Conservation (phyloP, 768 basidiomycete genomes). For the Trametes villosa region DNA sequence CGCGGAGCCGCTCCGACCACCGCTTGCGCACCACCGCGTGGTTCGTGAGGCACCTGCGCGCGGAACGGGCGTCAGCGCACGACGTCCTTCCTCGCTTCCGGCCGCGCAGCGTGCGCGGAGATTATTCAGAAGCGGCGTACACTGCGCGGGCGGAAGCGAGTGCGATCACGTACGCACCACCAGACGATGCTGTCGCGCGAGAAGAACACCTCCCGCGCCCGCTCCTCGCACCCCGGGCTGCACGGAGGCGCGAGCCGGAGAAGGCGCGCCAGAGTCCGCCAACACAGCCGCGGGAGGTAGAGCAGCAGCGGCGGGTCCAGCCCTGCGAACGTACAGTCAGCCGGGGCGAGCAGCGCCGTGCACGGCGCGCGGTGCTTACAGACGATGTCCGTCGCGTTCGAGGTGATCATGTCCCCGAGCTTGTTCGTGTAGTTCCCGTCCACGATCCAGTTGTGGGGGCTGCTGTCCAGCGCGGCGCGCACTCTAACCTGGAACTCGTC, state of each 20-base stretch:
- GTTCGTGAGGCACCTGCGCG: conserved; percentile 18
- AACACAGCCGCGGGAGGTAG: conserved; percentile 63
- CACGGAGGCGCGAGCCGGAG: conserved; percentile 31
- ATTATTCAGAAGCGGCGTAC: neutral
- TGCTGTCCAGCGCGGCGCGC: conserved; percentile 15
- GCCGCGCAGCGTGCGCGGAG: neutral
- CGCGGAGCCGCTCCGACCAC: conserved; percentile 11
- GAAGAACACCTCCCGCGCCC: conserved; percentile 29
- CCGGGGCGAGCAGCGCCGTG: conserved; percentile 46
- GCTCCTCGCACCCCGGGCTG: conserved; percentile 37
- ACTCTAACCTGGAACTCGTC: conserved; percentile 25
- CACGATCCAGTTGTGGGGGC: conserved; percentile 27
- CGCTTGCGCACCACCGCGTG: conserved; percentile 24
- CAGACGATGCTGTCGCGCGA: conserved; percentile 37
- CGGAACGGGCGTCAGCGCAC: neutral
- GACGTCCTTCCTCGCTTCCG: neutral
- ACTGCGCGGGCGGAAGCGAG: neutral
- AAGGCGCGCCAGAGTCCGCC: conserved; percentile 53
- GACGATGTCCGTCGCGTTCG: conserved; percentile 30
- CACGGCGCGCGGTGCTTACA: conserved; percentile 36
- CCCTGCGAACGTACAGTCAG: conserved; percentile 47
- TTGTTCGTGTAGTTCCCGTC: conserved; percentile 35
- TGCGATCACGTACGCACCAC: conserved; percentile 28
- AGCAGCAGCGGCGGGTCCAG: conserved; percentile 64
- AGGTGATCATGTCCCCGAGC: conserved; percentile 18